Conservation (phyloP, 139 green algal genomes). For the Picochlorum sp. region DNA sequence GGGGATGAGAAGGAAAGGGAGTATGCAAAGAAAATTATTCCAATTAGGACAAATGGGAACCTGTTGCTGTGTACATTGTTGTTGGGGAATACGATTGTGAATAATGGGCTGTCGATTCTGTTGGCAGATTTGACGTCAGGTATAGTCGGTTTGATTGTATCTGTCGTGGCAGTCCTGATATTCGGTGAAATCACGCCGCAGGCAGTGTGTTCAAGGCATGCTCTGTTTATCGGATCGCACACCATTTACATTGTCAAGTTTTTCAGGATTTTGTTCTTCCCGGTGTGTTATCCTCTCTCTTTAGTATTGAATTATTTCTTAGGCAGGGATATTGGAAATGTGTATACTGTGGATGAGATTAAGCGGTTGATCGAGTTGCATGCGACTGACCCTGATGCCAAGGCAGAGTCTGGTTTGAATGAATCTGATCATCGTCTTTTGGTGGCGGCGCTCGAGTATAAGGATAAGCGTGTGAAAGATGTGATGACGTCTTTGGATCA, state of each 20-base stretch:
- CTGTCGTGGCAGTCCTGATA: slow-evolving; percentile 35
- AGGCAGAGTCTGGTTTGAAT: slow-evolving; percentile 47
- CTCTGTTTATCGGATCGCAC: slow-evolving; percentile 70
- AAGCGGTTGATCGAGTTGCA: slow-evolving; percentile 54
- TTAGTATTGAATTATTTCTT: slow-evolving; percentile 73
- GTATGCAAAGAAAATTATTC: slow-evolving; percentile 23
- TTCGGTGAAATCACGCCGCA: slow-evolving; percentile 50
- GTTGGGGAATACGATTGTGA: slow-evolving; percentile 36
- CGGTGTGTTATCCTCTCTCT: slow-evolving; percentile 59
- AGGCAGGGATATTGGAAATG: slow-evolving; percentile 35
- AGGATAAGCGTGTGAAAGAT: slow-evolving; percentile 53
- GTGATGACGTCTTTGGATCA: slow-evolving; percentile 77
- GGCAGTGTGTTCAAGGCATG: slow-evolving; percentile 70
- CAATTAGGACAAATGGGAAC: slow-evolving; percentile 31
- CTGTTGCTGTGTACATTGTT: slow-evolving; percentile 46
- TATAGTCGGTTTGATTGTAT: slow-evolving; percentile 30
- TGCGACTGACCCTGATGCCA: slow-evolving; percentile 39
- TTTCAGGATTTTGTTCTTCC: slow-evolving; percentile 46
- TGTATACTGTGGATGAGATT: slow-evolving; percentile 9
- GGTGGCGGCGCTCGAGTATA: slow-evolving; percentile 71
- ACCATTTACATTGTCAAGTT: slow-evolving; percentile 57
- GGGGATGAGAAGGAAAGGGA: slow-evolving; percentile 22
- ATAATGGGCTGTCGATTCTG: slow-evolving; percentile 48
- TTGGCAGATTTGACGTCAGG: slow-evolving; percentile 48
- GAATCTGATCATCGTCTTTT: slow-evolving; percentile 44